phyloP scores from a whole-genome alignment of 108 stramenopile genomes.

The Stephanodiscus minutulus region DNA sequence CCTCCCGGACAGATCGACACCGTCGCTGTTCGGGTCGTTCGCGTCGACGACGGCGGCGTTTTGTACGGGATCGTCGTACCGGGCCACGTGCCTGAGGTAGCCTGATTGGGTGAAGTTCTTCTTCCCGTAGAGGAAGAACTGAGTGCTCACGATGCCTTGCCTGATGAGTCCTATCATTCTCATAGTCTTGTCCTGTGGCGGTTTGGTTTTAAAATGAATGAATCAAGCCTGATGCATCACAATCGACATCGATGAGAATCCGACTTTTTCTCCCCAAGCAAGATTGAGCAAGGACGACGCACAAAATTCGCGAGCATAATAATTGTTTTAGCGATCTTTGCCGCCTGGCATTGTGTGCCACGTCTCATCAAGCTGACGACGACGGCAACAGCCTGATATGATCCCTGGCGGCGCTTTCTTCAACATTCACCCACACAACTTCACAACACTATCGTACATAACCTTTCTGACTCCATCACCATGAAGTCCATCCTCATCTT shows the following conservation, averaged over 20 bases:
- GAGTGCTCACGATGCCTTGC: slow-evolving; percentile 60
- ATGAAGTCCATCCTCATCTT: slow-evolving; percentile 26
- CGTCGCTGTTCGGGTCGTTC: slow-evolving; percentile 54
- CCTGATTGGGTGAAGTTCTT: slow-evolving; percentile 82
- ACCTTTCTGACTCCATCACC: no score
- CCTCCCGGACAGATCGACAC: slow-evolving; percentile 71
- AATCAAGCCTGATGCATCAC: no score
- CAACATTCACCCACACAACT: not conserved
- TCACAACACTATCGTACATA: no score
- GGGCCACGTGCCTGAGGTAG: slow-evolving; percentile 62
- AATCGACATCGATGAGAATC: no score
- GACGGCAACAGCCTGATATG: no score
- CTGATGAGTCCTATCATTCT: slow-evolving; percentile 35
- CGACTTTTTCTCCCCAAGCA: no score
- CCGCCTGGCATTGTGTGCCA: no score
- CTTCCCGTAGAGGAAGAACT: slow-evolving; percentile 77
- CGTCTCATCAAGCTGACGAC: no score
- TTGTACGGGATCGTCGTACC: slow-evolving; percentile 74
- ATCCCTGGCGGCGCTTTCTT: no score
- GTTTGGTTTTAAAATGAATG: not conserved
- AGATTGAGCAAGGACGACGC: no score
- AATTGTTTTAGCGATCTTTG: no score
- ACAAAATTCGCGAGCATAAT: no score
- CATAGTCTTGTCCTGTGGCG: not conserved
- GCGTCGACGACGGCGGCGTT: slow-evolving; percentile 41